phyloP scores from a whole-genome alignment of 2,329 filamentous ascomycete genomes.

The Trichoderma brevicompactum region DNA sequence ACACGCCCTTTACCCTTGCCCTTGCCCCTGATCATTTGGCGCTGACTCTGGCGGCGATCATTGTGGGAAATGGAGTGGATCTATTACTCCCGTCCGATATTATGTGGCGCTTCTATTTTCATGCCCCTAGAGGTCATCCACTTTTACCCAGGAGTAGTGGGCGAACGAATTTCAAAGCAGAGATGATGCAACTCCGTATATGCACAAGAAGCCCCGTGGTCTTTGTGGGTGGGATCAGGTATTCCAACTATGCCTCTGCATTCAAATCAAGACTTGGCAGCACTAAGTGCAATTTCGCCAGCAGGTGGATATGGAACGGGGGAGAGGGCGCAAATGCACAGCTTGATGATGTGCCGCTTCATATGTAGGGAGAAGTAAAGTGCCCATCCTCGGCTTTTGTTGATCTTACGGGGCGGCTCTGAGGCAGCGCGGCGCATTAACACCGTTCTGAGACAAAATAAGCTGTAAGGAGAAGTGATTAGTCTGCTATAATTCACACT shows the following conservation, averaged over 20 bases:
- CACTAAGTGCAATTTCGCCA: neutral
- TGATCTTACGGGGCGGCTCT: neutral
- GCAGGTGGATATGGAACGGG: neutral
- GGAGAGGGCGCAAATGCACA: constrained; percentile 7
- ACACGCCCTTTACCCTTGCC: neutral
- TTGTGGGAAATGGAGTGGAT: neutral
- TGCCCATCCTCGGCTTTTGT: neutral
- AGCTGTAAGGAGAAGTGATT: neutral
- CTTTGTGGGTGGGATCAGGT: neutral
- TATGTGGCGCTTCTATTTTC: neutral
- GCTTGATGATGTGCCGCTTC: neutral
- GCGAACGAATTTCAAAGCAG: neutral
- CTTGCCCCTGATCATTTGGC: neutral
- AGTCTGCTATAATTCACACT: neutral
- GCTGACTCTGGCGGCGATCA: constrained; percentile 4
- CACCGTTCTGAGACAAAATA: constrained; percentile 7
- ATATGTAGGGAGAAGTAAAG: constrained; percentile 4
- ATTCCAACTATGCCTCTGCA: neutral
- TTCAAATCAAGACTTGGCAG: neutral
- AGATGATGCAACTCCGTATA: neutral
- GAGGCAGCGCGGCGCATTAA: constrained; percentile 5
- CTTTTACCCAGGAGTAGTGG: neutral
- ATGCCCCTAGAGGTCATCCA: neutral
- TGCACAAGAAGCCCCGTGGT: neutral
- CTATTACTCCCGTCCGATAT: neutral